phyloP scores from a whole-genome alignment of 768 basidiomycete species.

The Termitomyces eurrhizus region DNA sequence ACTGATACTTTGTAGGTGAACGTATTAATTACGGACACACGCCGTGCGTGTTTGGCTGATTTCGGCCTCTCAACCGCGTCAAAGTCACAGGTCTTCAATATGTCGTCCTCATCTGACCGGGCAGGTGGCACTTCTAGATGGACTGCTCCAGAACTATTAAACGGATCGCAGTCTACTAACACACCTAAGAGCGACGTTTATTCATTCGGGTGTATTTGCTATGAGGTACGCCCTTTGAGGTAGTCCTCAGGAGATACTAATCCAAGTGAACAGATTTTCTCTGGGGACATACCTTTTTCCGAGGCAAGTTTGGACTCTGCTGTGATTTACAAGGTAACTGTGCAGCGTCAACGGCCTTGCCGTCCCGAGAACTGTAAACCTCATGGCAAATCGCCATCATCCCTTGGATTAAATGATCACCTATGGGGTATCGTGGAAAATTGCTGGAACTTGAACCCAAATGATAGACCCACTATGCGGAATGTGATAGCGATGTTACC shows the following conservation, averaged over 20 bases:
- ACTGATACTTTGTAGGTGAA: constrained; percentile 12
- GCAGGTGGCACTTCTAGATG: constrained; percentile 16
- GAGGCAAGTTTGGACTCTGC: constrained; percentile 12
- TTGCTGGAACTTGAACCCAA: constrained; percentile 25
- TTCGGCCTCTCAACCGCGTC: constrained; percentile 18
- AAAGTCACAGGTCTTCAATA: constrained; percentile 11
- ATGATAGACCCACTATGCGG: constrained; percentile 21
- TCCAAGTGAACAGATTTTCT: constrained; percentile 21
- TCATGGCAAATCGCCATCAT: not conserved
- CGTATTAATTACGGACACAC: constrained; percentile 13
- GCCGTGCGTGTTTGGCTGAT: constrained; percentile 17
- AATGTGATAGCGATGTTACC: constrained; percentile 15
- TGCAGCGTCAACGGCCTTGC: constrained; percentile 6
- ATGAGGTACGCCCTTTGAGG: constrained; percentile 23
- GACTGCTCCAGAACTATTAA: constrained; percentile 17
- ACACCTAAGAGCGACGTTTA: constrained; percentile 28
- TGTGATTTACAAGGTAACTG: constrained; percentile 16
- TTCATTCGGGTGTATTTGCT: constrained; percentile 27
- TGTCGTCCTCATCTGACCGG: constrained; percentile 8
- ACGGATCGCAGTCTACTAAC: constrained; percentile 7
- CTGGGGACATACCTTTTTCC: constrained; percentile 23
- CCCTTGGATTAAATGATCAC: constrained; percentile 24
- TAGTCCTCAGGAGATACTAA: not conserved
- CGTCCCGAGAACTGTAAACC: constrained; percentile 18
- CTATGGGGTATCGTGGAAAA: constrained; percentile 26